These are phyloP conservation scores for Iris macrosiphon DNA, from an alignment of 106 monocot species.

Conservation along the genomic window DNA sequence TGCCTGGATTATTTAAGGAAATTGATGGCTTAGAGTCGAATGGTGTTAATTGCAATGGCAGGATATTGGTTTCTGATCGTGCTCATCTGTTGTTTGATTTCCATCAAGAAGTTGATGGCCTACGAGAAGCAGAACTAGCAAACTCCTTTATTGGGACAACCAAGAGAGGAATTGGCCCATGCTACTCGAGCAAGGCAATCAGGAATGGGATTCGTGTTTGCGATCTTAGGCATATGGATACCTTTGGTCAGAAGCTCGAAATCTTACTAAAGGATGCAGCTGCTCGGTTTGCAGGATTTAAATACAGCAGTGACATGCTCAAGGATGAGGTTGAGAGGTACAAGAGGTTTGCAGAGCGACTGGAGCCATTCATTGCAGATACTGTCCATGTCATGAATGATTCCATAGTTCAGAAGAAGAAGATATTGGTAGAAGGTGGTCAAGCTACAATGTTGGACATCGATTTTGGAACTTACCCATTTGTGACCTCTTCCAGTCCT, in stretches of 20 bases:
- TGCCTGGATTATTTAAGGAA: conserved; percentile 78
- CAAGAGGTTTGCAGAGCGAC: conserved; percentile 53
- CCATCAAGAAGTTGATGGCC: conserved; percentile 74
- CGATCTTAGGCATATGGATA: conserved; percentile 77
- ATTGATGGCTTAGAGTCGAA: conserved; percentile 72
- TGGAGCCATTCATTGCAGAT: conserved; percentile 72
- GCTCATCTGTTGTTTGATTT: conserved; percentile 85
- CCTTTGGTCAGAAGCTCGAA: conserved; percentile 59
- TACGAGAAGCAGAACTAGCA: conserved; percentile 74
- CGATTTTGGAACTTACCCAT: conserved; percentile 92
- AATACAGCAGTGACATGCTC: conserved; percentile 38
- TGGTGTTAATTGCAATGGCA: conserved; percentile 55
- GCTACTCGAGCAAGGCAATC: conserved; percentile 76
- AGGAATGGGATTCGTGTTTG: conserved; percentile 72
- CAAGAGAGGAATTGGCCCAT: conserved; percentile 86
- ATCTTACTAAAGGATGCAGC: conserved; percentile 70
- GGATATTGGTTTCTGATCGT: conserved; percentile 82
- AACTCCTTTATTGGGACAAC: conserved; percentile 86
- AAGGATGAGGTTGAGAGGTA: conserved; percentile 68
- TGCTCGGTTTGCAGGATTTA: conserved; percentile 54
- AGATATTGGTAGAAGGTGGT: conserved; percentile 86
- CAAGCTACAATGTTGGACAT: conserved; percentile 95
- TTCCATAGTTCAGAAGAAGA: conserved; percentile 53
- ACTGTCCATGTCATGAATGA: conserved; percentile 70
- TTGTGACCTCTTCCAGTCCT: conserved; percentile 88